A percentile compares a stretch with the other conserved stretches of the same genome.
Conservation (phyloP, 768 basidiomycete species). For the Trametes coccinea region DNA sequence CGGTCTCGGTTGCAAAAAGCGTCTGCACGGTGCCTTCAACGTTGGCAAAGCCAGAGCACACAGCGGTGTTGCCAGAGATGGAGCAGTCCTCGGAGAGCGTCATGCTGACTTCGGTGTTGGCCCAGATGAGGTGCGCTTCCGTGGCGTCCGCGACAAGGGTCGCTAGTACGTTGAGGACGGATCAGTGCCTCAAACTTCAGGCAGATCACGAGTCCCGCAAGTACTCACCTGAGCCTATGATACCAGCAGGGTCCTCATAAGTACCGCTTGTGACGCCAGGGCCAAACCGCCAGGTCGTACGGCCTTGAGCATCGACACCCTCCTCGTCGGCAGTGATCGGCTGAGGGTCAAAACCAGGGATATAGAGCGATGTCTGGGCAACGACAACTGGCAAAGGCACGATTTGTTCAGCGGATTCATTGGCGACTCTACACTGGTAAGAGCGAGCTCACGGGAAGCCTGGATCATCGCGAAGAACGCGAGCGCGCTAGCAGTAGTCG, state of each 20-base stretch:
- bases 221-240: conserved; percentile 39
- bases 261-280: conserved; percentile 39
- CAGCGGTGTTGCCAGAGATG: conserved; percentile 26
- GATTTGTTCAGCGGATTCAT: too few relatives aligned
- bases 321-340: conserved; percentile 43
- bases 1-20: conserved; percentile 12
- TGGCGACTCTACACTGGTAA: too few relatives aligned
- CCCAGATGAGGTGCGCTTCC: conserved; percentile 42
- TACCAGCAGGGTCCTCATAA: conserved; percentile 33
- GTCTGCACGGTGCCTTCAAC: not conserved
- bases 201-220: not conserved
- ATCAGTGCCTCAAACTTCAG: not conserved
- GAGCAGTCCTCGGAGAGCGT: conserved; percentile 30
- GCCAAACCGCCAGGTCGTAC: conserved; percentile 44
- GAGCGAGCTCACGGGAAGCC: not conserved
- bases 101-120: conserved; percentile 17
- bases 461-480: not conserved
- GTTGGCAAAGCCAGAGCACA: conserved; percentile 29
- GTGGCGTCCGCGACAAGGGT: conserved; percentile 47
- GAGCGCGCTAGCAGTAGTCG: conserved; percentile 2
- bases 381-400: conserved; percentile 23
- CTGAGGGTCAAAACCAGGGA: conserved; percentile 48
- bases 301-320: conserved; percentile 43
- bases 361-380: conserved; percentile 43
- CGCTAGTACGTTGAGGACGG: conserved; percentile 28